A percentile compares a stretch with the other conserved stretches of the same genome.
Conservation (phyloP, 768 basidiomycete species). For the Phylloporus arenicola region DNA sequence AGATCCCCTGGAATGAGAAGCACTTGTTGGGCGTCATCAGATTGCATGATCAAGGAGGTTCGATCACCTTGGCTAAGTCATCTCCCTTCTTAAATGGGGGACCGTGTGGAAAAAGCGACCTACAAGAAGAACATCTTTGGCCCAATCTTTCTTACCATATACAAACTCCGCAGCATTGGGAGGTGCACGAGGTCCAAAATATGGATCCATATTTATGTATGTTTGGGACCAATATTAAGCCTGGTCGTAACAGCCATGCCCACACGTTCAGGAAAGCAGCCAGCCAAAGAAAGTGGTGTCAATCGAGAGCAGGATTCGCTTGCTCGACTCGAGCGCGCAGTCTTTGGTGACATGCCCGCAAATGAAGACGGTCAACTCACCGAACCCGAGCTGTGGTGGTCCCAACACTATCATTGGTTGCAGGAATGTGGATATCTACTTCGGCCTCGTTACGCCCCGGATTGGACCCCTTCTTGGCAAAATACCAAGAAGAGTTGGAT, state of each 20-base stretch:
- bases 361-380: not conserved
- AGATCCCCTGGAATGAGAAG: not conserved
- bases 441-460: constrained; percentile 17
- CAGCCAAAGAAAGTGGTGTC: too few relatives aligned
- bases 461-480: constrained; percentile 20
- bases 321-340: not conserved
- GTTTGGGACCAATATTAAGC: not conserved
- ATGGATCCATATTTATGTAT: not conserved
- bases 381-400: constrained; percentile 12
- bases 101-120: not conserved
- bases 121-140: not conserved
- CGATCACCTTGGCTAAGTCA: not conserved
- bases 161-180: not conserved
- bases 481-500: not conserved
- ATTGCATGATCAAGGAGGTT: not conserved
- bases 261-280: not conserved
- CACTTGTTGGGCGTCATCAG: not conserved
- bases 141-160: not conserved
- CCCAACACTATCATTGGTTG: constrained; percentile 7
- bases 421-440: constrained; percentile 12
- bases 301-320: not conserved
- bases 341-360: not conserved
- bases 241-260: not conserved
- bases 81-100: not conserved
- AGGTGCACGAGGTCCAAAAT: not conserved